Evolutionary conservation across 192 early-diverging fungal genomes (phyloP), one percentile per base, ranked within the genome.

Genomic region (Geranomyces michiganensis): DNA sequence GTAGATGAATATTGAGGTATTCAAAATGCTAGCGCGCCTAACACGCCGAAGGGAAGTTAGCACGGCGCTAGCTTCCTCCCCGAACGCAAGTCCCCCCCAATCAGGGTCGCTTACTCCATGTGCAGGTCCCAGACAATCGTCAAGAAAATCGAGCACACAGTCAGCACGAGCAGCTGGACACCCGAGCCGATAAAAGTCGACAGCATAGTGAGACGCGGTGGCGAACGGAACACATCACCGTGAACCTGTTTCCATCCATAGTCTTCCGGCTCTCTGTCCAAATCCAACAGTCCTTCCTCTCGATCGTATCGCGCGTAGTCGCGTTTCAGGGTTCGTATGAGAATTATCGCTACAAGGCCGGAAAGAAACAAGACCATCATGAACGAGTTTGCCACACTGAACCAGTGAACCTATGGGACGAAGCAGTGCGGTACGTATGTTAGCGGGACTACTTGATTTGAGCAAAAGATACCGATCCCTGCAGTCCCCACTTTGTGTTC

Each of bases 221-320:
- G 94, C 26, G 93, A 76, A n/a, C 96, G 90, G 82, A 98, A 98
- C n/a, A 98, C 92, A 78, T 98, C 96, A 32, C 94, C 94, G 62
- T 98, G 96, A 7, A 98, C 92, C 32, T 94, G 88, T 79, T 97
- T 98, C 96, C 96, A 98, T 2, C 96, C 96, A 88, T 92, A 96
- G 66, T 98, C 96, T 8, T 87, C 89, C 17, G 92, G 72, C 69
- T 92, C 89, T 29, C 86, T 80, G 62, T 90, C 90, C 80, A 91
- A 82, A 44, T 93, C 91, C 45, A 84, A 78, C 21, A 90, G 62
- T 12, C 81, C 81, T 24, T 88, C 86, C 67, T 90, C 87, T 45
- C 82, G 82, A 68, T 98, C 94, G 76, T 98, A 98, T 22, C 96
- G 89, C 14, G 94, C 90, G 79, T 93, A 94, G 78, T 98, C 96